Evolutionary conservation across 805 yeast genomes (phyloP).

Genomic region (Myxozyma melibiosi): DNA sequence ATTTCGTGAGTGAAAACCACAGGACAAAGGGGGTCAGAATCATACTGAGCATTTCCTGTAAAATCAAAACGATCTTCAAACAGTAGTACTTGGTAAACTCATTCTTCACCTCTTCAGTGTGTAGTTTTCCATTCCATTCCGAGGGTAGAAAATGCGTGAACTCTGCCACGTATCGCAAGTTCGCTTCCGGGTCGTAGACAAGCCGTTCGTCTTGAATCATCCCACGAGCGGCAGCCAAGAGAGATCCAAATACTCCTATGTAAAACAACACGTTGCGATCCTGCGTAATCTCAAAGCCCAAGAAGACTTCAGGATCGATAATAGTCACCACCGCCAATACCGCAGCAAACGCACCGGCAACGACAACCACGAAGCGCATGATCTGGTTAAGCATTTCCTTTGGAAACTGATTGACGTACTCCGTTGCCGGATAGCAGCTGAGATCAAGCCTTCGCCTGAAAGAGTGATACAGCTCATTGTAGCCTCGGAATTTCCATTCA

Average conservation of each 20-base stretch:
- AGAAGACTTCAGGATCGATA: slow-evolving; percentile 85
- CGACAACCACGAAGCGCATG: slow-evolving; percentile 60
- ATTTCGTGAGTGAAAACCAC: slow-evolving; percentile 77
- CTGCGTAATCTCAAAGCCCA: slow-evolving; percentile 83
- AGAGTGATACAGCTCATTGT: slow-evolving; percentile 87
- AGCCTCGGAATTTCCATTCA: slow-evolving; percentile 92
- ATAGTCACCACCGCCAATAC: slow-evolving; percentile 75
- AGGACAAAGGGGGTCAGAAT: slow-evolving; percentile 85
- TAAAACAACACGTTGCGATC: slow-evolving; percentile 84
- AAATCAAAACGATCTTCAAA: slow-evolving; percentile 65
- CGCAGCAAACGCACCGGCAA: slow-evolving; percentile 88
- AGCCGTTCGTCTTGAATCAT: slow-evolving; percentile 64
- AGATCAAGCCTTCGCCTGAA: slow-evolving; percentile 77
- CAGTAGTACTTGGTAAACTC: slow-evolving; percentile 82
- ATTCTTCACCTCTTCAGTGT: slow-evolving; percentile 76
- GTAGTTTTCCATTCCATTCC: slow-evolving; percentile 83
- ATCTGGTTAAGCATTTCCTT: slow-evolving; percentile 64
- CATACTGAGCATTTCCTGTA: slow-evolving; percentile 80
- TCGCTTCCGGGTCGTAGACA: slow-evolving; percentile 91
- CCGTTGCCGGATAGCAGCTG: slow-evolving; percentile 76
- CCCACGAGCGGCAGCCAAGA: slow-evolving; percentile 80
- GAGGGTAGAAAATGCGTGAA: slow-evolving; percentile 89
- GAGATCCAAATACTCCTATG: slow-evolving; percentile 82
- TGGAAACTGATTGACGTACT: slow-evolving; percentile 90
- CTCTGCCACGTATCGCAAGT: slow-evolving; percentile 75